Base-by-base conservation (phyloP, 805 yeast genomes). In the Myxozyma udenii region DNA sequence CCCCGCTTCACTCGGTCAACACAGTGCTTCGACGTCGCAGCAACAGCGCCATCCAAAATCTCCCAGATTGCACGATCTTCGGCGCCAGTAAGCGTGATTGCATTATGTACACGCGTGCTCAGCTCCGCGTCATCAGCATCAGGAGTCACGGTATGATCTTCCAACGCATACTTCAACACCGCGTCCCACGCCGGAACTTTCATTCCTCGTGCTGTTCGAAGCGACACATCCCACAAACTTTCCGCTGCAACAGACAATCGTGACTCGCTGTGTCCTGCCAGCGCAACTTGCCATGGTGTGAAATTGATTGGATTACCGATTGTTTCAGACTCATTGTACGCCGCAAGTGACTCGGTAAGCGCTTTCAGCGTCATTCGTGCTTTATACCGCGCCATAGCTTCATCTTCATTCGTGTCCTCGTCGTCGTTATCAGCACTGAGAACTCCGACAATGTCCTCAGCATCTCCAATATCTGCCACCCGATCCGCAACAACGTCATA, bases 401-500 rank as follows among this genome's bases (percentile, higher is more conserved):
- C n/a, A 18, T 19, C 28, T 3, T 4, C 11, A 3, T 33, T 21
- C 18, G 4, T 16, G 6, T 40, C 12, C n/a, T 48, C 48, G 36
- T 42, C 41, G 9, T 37, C 50, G 16, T 23, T n/a, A 12, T 46
- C 44, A 19, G 36, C 50, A 26, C 40, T 28, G 6, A 51, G 33
- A 18, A 46, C 39, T 3, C 41, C 38, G 3, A 46, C 41, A n/a
- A 50, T 21, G 7, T 32, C 46, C 24, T 19, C 51, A 19, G 22
- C 57, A 24, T 44, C 38, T 18, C 50, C 61, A 25, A 50, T 43
- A 6, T 43, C 46, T 14, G 41, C 44, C 12, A 49, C 28, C 14
- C 40, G 24, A 19, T 45, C 64, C 16, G 69, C 46, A 1, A 72
- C 54, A 4, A 58, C 61, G 3, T 71, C 64, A 4, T 61, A 56